Evolutionary conservation across 257 asterid genomes (phyloP).

Genomic region (Primulina eburnea): DNA sequence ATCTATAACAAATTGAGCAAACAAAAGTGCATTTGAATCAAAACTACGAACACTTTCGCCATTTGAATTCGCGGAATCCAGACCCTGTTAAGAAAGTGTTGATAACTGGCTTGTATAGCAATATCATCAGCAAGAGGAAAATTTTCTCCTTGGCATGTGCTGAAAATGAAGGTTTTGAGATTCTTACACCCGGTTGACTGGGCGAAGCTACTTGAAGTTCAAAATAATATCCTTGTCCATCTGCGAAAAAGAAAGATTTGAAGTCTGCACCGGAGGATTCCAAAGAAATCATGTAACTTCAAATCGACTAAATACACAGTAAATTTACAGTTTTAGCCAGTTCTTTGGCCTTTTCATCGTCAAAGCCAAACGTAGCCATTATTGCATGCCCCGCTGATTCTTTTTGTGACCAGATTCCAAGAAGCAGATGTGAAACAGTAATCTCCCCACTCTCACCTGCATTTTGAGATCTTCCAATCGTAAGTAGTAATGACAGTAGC

Average conservation of each 20-base stretch:
- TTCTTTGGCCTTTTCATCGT: slow-evolving; percentile 75
- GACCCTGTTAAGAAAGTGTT: background rate
- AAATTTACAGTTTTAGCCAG: slow-evolving; percentile 57
- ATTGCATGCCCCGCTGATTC: slow-evolving; percentile 75
- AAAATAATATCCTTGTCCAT: slow-evolving; percentile 61
- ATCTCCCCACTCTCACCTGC: slow-evolving; percentile 87
- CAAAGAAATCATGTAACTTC: background rate
- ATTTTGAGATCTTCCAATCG: slow-evolving; percentile 6
- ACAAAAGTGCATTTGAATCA: background rate
- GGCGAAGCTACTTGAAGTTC: slow-evolving; percentile 39
- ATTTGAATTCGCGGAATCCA: background rate
- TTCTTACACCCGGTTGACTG: slow-evolving; percentile 1
- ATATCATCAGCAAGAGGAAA: slow-evolving; percentile 4
- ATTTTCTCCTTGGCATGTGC: slow-evolving; percentile 14
- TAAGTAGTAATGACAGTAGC: background rate
- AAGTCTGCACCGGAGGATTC: slow-evolving; percentile 11
- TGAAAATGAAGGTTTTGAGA: slow-evolving; percentile 12
- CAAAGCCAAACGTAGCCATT: slow-evolving; percentile 65
- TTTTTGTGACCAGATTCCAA: slow-evolving; percentile 80
- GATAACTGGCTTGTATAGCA: slow-evolving; percentile 11
- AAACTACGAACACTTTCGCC: background rate
- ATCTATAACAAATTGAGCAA: background rate
- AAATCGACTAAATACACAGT: background rate
- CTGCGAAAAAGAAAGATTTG: slow-evolving; percentile 41
- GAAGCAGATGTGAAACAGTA: slow-evolving; percentile 61